A percentile compares a stretch with the other conserved stretches of the same genome.
These are phyloP conservation scores for Triadica sebifera DNA, from an alignment of 345 rosid genomes.

Conservation along the genomic window DNA sequence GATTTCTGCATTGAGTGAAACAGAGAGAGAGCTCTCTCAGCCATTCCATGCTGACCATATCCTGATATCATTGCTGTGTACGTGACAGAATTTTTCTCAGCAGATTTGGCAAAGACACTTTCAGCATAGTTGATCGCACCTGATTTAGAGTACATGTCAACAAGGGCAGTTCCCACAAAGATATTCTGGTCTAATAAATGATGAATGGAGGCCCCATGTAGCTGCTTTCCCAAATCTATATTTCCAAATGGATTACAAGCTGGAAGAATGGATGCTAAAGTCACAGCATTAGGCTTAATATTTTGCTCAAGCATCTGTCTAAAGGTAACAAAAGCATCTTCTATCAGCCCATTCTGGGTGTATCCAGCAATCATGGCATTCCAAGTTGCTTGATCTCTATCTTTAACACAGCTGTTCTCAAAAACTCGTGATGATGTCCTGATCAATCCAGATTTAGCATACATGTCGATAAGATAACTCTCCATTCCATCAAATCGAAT, in stretches of 20 bases:
- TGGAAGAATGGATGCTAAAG: conserved; percentile 75
- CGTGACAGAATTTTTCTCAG: conserved; percentile 70
- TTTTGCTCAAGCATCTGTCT: conserved; percentile 59
- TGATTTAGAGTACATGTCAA: conserved; percentile 84
- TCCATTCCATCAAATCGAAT: conserved; percentile 71
- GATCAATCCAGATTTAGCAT: conserved; percentile 77
- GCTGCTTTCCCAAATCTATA: conserved; percentile 65
- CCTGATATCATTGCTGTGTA: conserved; percentile 77
- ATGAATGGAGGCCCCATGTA: conserved; percentile 73
- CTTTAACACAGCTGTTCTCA: conserved; percentile 29
- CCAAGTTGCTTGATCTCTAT: conserved; percentile 81
- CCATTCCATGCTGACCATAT: conserved; percentile 90
- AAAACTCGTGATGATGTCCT: conserved; percentile 46
- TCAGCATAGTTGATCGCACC: conserved; percentile 67
- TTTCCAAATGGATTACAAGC: conserved; percentile 67
- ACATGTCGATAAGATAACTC: conserved; percentile 79
- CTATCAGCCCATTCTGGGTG: conserved; percentile 59
- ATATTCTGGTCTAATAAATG: conserved; percentile 59
- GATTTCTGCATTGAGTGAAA: conserved; percentile 59
- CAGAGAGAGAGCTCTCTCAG: conserved; percentile 67
- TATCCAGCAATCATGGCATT: conserved; percentile 86
- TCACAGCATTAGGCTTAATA: conserved; percentile 63
- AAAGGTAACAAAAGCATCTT: conserved; percentile 54
- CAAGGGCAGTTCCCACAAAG: conserved; percentile 70
- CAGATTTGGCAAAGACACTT: conserved; percentile 42